A percentile compares a stretch with the other conserved stretches of the same genome.
Conservation (phyloP, 2,329 filamentous ascomycete species). For the Penicillium paneum region DNA sequence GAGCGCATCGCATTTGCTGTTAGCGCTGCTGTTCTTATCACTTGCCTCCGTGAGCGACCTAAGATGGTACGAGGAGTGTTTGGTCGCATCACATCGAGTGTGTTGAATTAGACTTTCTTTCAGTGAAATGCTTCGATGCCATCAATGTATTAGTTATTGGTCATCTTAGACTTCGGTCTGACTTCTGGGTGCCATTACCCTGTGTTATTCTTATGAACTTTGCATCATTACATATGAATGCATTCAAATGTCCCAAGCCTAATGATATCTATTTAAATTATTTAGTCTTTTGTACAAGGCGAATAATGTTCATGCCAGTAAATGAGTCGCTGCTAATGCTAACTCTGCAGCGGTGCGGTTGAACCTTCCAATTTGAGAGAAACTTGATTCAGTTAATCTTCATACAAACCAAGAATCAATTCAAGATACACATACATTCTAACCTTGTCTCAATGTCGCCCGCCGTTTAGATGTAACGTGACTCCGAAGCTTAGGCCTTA, state of each 20-base stretch:
- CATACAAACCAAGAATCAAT: neutral
- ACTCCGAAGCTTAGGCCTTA: constrained; percentile 7
- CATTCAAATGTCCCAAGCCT: neutral
- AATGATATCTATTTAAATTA: neutral
- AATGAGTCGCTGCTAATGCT: neutral
- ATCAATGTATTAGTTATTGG: neutral
- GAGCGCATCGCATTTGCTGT: constrained; percentile 65
- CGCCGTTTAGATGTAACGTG: neutral
- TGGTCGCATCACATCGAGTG: constrained; percentile 50
- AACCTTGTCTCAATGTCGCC: neutral
- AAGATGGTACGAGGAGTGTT: constrained; percentile 65
- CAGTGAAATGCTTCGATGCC: neutral
- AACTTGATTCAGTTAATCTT: neutral
- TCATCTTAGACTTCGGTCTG: neutral
- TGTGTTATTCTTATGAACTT: neutral
- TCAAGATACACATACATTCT: neutral
- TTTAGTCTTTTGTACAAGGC: neutral
- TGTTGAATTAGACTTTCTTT: constrained; percentile 23
- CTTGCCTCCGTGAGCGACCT: constrained; percentile 62
- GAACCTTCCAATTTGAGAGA: neutral
- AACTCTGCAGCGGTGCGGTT: neutral
- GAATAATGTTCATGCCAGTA: neutral
- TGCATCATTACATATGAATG: neutral
- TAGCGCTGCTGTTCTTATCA: constrained; percentile 68
- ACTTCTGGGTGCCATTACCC: neutral